Conservation (phyloP, 345 rosid genomes). For the Lepidium sativum region DNA sequence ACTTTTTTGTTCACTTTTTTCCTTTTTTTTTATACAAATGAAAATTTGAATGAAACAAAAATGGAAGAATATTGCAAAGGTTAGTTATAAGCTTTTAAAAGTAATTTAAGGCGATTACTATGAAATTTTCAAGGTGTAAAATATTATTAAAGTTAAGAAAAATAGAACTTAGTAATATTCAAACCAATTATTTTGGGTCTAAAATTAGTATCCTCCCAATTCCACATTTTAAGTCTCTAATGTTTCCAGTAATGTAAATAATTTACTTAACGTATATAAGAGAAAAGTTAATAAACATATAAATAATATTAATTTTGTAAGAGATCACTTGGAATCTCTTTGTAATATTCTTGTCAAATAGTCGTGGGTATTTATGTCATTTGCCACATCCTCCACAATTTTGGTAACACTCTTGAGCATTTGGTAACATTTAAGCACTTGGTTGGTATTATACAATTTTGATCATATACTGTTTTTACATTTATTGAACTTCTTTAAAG, state of each 20-base stretch:
- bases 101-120: not conserved
- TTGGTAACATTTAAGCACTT: not conserved
- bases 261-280: too few relatives aligned
- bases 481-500: too few relatives aligned
- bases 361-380: not conserved
- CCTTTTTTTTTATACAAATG: not conserved
- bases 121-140: not conserved
- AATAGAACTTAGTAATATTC: not conserved
- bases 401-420: too few relatives aligned
- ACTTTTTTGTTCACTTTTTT: not conserved
- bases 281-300: not conserved
- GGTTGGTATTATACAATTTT: too few relatives aligned
- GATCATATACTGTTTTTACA: too few relatives aligned
- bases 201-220: not conserved
- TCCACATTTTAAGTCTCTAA: not conserved
- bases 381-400: not conserved
- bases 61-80: not conserved
- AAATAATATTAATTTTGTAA: not conserved
- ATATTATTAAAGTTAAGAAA: not conserved
- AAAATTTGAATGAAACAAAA: not conserved
- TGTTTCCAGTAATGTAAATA: not conserved
- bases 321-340: slow-evolving; percentile 18
- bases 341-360: not conserved
- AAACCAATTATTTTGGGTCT: not conserved
- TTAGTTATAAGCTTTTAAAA: not conserved